Base-by-base conservation (phyloP, 805 yeast species). In the Saccharomycopsis vini region DNA sequence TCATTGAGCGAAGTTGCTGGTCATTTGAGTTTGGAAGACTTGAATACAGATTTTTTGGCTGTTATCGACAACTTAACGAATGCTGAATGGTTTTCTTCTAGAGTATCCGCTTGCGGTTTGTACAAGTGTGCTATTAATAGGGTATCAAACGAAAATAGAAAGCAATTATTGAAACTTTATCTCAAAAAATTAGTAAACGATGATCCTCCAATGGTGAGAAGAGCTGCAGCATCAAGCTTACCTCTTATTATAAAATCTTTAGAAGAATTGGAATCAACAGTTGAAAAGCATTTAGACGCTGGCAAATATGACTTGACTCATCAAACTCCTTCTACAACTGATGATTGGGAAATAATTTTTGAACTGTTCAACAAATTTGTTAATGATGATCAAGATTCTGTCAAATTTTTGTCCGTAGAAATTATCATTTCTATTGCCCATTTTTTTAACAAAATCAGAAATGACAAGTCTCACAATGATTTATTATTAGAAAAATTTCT, bases 131-230 rank as follows among this genome's bases (percentile, higher is more conserved):
- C 82, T 26, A 67, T 83, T 35, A 65, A 69, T 32, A 71, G 78
- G 52, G 83, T 81, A 7, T 71, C 74, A 50, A 67, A 74, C 15
- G 60, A 63, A 2, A 61, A 69, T 34, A 71, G 90, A 60, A 71
- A 71, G 35, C 79, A 77, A 40, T 67, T 92, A 47, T 69, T 88
- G 50, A 69, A 72, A 33, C 63, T 81, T 36, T 90, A 80, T 62
- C 68, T 75, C 47, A 82, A 79, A 52, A n/a, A n/a, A n/a, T 69
- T 92, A 53, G 75, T 84, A 39, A 75, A 73, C 51, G 97, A 92
- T 62, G 98, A 92, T 47, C 85, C 95, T 16, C 98, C 99, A 49
- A 88, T 92, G 96, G 97, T 92, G 18, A 79, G 95, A 63, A 80
- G 97, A 59, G 83, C 95, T 7, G 94, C 97, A 13, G 97, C 95